Base-by-base conservation (phyloP, 1,284 basidiomycete species). In the Mycena citricolor region DNA sequence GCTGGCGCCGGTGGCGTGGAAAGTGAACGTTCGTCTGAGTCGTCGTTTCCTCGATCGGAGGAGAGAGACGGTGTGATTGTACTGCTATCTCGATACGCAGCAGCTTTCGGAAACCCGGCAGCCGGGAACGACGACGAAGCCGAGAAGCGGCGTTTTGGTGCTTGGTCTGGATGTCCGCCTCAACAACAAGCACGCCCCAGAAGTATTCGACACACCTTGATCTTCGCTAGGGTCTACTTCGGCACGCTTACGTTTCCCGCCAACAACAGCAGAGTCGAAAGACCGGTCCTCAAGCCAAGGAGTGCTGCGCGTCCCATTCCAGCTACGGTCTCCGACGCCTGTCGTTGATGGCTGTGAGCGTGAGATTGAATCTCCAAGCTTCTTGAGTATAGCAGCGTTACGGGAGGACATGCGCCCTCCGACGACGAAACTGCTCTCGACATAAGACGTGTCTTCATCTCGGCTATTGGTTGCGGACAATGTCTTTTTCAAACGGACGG, bases 61-160 rank as follows among this genome's bases (percentile, higher is more conserved):
- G 76, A 83, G 4, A 87, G 65, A 0, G 84, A 86, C 0, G 84
- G 84, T 0, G 84, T 86, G n/a, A 50, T 45, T 8, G 39, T 42
- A 26, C 43, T 45, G n/a, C n/a, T n/a, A n/a, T n/a, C 17, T 31
- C 43, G 13, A 40, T 44, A 21, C 8, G 74, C 61, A 14, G 60
- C 62, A 31, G 62, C 60, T 17, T 61, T 57, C 38, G 39, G 17
- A 38, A 21, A 4, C 41, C 29, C 20, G 46, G 46, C n/a, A 7
- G 44, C 30, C 25, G 38, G 32, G 34, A 45, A 36, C 24, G 45
- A 51, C 6, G 59, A 57, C 8, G 61, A 56, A 10, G 54, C 57
- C 11, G 65, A 39, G 4, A 61, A 63, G 20, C 62, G 62, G 16
- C 64, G 64, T 47, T 66, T 67, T 8, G 60, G 46, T 11, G 50